phyloP scores from a whole-genome alignment of 306 rosid genomes.

The Prosopis cineraria region DNA sequence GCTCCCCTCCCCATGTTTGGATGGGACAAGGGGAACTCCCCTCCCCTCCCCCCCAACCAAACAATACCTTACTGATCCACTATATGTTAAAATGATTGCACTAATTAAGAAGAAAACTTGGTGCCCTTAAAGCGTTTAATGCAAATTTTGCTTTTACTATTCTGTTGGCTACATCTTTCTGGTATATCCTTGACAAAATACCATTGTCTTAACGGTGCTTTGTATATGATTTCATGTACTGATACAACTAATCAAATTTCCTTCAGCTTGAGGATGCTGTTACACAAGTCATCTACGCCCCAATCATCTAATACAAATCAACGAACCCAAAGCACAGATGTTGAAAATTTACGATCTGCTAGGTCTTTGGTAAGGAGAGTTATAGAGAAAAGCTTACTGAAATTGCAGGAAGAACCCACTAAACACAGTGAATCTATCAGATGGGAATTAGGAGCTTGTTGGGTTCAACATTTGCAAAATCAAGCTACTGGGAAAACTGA shows the following conservation, averaged over 20 bases:
- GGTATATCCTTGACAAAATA: slow-evolving; percentile 5
- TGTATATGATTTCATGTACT: slow-evolving; percentile 30
- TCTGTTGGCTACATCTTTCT: slow-evolving; percentile 15
- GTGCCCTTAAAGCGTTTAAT: slow-evolving; percentile 14
- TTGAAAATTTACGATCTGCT: slow-evolving; percentile 53
- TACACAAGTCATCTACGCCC: slow-evolving; percentile 68
- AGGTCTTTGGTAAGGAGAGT: slow-evolving; percentile 66
- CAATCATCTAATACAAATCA: slow-evolving; percentile 55
- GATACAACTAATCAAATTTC: slow-evolving; percentile 32
- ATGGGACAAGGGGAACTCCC: too few species aligned
- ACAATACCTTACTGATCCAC: too few species aligned
- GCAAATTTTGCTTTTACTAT: slow-evolving; percentile 9
- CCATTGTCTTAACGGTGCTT: slow-evolving; percentile 23
- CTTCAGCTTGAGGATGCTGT: slow-evolving; percentile 82
- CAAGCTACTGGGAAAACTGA: slow-evolving; percentile 82
- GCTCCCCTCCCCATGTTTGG: too few species aligned
- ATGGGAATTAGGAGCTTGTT: slow-evolving; percentile 99
- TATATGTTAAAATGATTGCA: slow-evolving; percentile 2
- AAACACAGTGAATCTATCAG: slow-evolving; percentile 66
- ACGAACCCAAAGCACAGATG: slow-evolving; percentile 54
- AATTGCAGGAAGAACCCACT: slow-evolving; percentile 71
- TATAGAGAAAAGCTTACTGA: slow-evolving; percentile 72
- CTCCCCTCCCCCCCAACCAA: too few species aligned
- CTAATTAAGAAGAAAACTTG: background rate
- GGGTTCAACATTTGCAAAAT: slow-evolving; percentile 95